These are phyloP conservation scores for Nitzschia sp. DNA, from an alignment of 108 stramenopile genomes.

Conservation along the genomic window DNA sequence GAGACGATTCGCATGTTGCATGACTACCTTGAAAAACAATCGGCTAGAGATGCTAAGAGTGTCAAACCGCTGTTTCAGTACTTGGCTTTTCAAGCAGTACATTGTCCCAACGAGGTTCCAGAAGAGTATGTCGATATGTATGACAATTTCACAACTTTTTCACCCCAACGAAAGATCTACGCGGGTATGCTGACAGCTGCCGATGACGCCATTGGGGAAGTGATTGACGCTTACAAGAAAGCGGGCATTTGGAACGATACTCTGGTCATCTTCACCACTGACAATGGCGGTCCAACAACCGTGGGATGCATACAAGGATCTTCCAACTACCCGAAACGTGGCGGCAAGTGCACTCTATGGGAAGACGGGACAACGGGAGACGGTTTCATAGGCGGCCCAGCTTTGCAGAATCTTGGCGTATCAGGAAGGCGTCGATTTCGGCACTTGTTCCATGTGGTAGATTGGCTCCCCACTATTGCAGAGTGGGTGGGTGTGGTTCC, in stretches of 20 bases:
- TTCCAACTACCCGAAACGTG: constrained; percentile 51
- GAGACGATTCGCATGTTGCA: constrained; percentile 35
- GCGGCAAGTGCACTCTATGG: constrained; percentile 54
- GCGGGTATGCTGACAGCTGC: constrained; percentile 50
- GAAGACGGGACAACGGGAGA: constrained; percentile 58
- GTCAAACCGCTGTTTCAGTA: constrained; percentile 38
- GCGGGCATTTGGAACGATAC: constrained; percentile 43
- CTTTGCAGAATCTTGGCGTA: background rate
- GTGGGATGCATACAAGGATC: constrained; percentile 27
- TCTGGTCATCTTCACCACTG: constrained; percentile 50
- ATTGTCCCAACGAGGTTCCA: constrained; percentile 47
- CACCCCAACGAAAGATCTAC: constrained; percentile 31
- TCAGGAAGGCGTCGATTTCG: constrained; percentile 4
- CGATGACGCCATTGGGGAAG: constrained; percentile 46
- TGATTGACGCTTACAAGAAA: constrained; percentile 31
- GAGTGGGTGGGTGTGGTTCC: constrained; percentile 24
- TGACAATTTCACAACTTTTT: constrained; percentile 4
- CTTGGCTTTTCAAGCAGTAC: constrained; percentile 45
- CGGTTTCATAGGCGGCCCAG: constrained; percentile 41
- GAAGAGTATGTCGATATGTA: constrained; percentile 28
- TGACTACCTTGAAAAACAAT: background rate
- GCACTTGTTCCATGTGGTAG: constrained; percentile 43
- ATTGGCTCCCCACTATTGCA: constrained; percentile 48
- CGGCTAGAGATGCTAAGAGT: background rate
- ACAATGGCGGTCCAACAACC: constrained; percentile 56